Conservation (phyloP, 306 rosid genomes). For the Ziziphus jujuba region DNA sequence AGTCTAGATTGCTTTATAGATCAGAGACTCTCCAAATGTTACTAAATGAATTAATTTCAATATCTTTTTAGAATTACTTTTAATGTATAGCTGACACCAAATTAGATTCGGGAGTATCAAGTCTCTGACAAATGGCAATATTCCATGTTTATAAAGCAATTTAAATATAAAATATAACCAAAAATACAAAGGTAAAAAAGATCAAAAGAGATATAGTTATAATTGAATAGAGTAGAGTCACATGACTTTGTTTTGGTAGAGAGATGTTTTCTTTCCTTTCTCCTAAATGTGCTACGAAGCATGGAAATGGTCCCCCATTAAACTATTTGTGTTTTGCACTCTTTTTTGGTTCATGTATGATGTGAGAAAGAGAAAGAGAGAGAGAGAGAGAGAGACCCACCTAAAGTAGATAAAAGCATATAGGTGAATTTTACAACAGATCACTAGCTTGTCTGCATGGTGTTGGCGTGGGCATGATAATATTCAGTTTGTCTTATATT, state of each 20-base stretch:
- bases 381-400: slow-evolving; percentile 10
- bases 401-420: slow-evolving; percentile 33
- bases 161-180: neutral
- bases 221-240: slow-evolving; percentile 28
- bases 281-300: slow-evolving; percentile 51
- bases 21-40: slow-evolving; percentile 10
- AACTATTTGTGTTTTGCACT: slow-evolving; percentile 40
- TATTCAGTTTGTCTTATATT: slow-evolving; percentile 58
- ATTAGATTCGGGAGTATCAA: slow-evolving; percentile 31
- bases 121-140: slow-evolving; percentile 35
- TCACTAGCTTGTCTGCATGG: slow-evolving; percentile 49
- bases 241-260: slow-evolving; percentile 37
- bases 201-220: neutral
- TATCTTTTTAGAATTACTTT: slow-evolving; percentile 25
- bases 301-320: slow-evolving; percentile 66
- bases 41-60: slow-evolving; percentile 6
- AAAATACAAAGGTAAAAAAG: slow-evolving; percentile 4
- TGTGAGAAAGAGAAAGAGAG: slow-evolving; percentile 20
- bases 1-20: slow-evolving; percentile 16
- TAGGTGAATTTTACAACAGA: slow-evolving; percentile 38
- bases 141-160: slow-evolving; percentile 24
- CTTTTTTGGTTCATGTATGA: slow-evolving; percentile 45
- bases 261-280: slow-evolving; percentile 40
- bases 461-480: slow-evolving; percentile 54
- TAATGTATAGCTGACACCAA: slow-evolving; percentile 37